A percentile compares a stretch with the other conserved stretches of the same genome.
phyloP scores from a whole-genome alignment of 108 stramenopile species.

The Parmales sp. region DNA sequence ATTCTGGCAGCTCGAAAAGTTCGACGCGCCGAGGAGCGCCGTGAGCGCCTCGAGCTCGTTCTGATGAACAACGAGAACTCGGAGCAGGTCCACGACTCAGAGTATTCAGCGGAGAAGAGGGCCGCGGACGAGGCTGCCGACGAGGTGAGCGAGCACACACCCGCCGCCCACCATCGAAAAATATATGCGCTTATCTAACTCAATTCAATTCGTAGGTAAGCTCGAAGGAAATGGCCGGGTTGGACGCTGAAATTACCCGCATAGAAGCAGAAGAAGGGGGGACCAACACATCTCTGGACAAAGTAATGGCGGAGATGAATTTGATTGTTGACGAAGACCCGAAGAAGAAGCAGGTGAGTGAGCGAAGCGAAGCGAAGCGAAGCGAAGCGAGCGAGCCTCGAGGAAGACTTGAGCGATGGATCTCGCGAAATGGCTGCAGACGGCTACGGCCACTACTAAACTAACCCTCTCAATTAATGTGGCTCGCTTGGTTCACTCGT shows the following conservation, averaged over 20 bases:
- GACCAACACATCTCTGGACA: background rate
- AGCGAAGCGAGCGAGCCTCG: too few relatives aligned
- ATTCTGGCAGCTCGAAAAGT: background rate
- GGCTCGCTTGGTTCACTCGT: too few relatives aligned
- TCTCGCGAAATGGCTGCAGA: too few relatives aligned
- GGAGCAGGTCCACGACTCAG: background rate
- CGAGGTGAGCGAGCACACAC: background rate
- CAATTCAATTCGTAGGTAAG: background rate
- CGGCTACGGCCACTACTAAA: too few relatives aligned
- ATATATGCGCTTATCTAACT: background rate
- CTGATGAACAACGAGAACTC: background rate
- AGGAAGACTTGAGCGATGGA: too few relatives aligned
- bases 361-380: too few relatives aligned
- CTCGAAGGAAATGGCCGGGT: background rate
- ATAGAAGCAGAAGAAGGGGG: too few relatives aligned
- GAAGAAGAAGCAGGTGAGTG: too few relatives aligned
- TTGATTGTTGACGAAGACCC: too few relatives aligned
- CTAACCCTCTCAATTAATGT: too few relatives aligned
- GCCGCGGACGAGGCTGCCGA: background rate
- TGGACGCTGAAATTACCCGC: background rate
- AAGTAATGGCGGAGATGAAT: background rate
- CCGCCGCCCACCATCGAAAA: too few relatives aligned
- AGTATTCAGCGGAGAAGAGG: background rate
- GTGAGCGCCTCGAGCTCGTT: background rate
- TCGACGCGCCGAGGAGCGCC: background rate